Evolutionary conservation across 768 basidiomycete species (phyloP), one percentile per base, ranked within the genome.

Genomic region (Rubroboletus satanas): DNA sequence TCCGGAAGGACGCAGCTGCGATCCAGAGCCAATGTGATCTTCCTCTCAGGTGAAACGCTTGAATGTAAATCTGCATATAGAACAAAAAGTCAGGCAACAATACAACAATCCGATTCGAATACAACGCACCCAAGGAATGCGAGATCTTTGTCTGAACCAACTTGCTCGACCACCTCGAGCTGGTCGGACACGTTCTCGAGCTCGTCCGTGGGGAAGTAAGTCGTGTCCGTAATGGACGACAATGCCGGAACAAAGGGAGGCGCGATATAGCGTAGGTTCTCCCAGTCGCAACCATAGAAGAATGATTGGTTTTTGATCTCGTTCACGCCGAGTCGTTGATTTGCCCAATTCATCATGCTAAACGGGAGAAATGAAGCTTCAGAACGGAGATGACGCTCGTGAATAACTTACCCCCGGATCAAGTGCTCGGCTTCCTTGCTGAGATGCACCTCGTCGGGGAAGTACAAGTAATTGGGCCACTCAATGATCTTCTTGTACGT

Each of bases 401-500:
- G 35, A 45, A 52, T 18, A 23, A 69, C 83, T 45, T 54, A 94
- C 93, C 86, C 77, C 63, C 87, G 78, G 65, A 99, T 87, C 64
- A 99, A 73, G 70, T 96, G 87, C 66, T 96, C 93, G 0, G 91
- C 89, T 73, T 98, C 96, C 46, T 84, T 80, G 52, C 91, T 95
- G 57, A 99, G 85, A 68, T 89, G 91, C 1, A 98, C 89, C 65
- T 99, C 95, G 63, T 97, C 93, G 0, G 96, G 96, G 77, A 99
- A 94, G 68, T 79, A 85, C 46, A 99, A 79, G 69, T 95, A 93
- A 58, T 83, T 83, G 41, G 84, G 83, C 96, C 96, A 99, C 55
- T 96, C 90, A 57, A 98, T 87, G 65, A 99, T 98, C 77, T 98
- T 98, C 69, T 93, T 88, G 77, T 99, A 99, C 17, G 95, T 98